Evolutionary conservation across 225 moss, liverwort and hornwort species (phyloP), one percentile per base, ranked within the genome.

Genomic region (Sphagnum contortum): DNA sequence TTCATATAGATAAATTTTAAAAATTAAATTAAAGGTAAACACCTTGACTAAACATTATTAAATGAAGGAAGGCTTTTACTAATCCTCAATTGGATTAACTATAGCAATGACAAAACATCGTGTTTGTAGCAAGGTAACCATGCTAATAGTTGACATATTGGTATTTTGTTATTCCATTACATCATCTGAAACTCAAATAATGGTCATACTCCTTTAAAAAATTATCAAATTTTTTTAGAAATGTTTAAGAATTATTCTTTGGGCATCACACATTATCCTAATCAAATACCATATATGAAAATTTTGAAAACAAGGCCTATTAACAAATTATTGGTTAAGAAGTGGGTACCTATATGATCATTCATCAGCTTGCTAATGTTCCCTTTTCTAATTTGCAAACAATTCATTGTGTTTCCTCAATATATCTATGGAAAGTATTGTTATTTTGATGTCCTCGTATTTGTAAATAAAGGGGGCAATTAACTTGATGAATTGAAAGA

Each of bases 91-190:
- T 69, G 94, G 94, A 86, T 95, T 95, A 64, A 91, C 91, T 55
- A 91, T 91, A 61, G 94, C 94, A 79, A 96, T 92, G 11, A 96
- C 95, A 52, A 92, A 92, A 69, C 95, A 96, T 45, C 95, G 84
- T 56, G 95, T 90, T 76, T 96, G 92, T 81, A 96, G 75, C 47
- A 92, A 96, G 8, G 96, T 96, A 63, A 96, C 90, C 64, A 96
- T 92, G 48, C 96, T 90, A 59, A 92, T 92, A 69, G 92, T 96
- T 3, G 96, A 96, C 60, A 96, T 96, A 71, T 88, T 92, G 60
- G 92, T 96, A 71, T 90, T 96, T 75, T 92, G 96, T 76, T 96
- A 90, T 73, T 96, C 96, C 96, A 96, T 96, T 44, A 92, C 96
- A 71, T 96, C 81, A 96, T 92, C 81, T 92, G 92, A 68, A 3